phyloP scores from a whole-genome alignment of 2,329 filamentous ascomycete genomes.

The Trichocomaceae sp. region DNA sequence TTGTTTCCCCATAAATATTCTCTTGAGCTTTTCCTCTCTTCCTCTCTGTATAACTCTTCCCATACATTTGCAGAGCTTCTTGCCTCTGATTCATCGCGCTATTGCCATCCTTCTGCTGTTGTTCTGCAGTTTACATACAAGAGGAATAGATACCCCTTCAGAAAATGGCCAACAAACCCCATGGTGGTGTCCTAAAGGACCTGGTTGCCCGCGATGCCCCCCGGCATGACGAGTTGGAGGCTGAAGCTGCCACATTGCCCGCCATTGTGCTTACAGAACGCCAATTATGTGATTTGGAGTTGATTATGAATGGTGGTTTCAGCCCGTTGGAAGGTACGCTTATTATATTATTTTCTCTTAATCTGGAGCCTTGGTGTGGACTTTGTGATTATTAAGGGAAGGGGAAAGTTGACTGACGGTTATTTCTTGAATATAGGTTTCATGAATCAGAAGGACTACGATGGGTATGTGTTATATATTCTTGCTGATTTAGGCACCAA shows the following conservation, averaged over 20 bases:
- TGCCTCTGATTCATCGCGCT: neutral
- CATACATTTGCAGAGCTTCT: neutral
- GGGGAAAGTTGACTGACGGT: constrained; percentile 15
- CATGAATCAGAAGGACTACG: constrained; percentile 95
- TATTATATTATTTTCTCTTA: neutral
- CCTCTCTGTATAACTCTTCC: neutral
- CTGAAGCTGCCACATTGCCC: constrained; percentile 79
- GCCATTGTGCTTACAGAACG: constrained; percentile 82
- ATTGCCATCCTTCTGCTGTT: neutral
- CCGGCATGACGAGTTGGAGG: constrained; percentile 68
- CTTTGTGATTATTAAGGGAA: neutral
- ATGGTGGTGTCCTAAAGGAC: constrained; percentile 96
- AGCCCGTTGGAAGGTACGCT: constrained; percentile 86
- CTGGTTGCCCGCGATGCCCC: constrained; percentile 87
- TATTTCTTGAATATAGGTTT: constrained; percentile 57
- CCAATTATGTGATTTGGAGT: constrained; percentile 93
- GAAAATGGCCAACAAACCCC: constrained; percentile 54
- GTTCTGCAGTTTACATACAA: neutral
- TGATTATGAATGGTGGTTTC: constrained; percentile 96
- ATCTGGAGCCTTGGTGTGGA: neutral
- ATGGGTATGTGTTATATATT: constrained; percentile 56
- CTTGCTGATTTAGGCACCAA: neutral
- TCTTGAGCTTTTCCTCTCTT: neutral
- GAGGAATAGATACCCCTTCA: constrained; percentile 9
- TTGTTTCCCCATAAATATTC: neutral